Percentiles rank a stretch among this genome's conserved stretches.
These are phyloP conservation scores for Beauveria australis DNA, from an alignment of 2,329 filamentous ascomycete genomes.

Conservation along the genomic window DNA sequence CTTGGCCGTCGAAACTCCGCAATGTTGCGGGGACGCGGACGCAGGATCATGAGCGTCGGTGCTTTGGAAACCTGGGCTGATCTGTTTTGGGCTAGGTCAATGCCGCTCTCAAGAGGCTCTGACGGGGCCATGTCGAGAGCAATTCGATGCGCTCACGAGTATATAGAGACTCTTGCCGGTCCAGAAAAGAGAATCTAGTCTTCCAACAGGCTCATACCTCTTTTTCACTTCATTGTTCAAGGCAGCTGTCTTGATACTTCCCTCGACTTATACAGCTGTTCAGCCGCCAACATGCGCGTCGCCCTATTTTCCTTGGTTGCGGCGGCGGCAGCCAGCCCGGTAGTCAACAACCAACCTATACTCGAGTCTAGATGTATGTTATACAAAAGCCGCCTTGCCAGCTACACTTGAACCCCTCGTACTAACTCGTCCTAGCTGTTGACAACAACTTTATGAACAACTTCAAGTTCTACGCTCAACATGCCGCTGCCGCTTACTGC, in stretches of 20 bases:
- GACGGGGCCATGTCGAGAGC: background rate
- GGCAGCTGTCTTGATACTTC: background rate
- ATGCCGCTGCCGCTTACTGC: conserved; percentile 45
- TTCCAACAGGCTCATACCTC: background rate
- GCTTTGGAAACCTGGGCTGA: background rate
- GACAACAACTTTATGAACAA: conserved; percentile 26
- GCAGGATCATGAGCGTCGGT: background rate
- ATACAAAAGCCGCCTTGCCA: too few species aligned
- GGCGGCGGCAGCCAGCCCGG: conserved; percentile 20
- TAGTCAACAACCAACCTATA: conserved; percentile 17
- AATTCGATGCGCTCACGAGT: background rate
- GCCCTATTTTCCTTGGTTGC: conserved; percentile 20
- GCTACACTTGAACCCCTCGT: background rate
- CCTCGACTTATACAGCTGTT: background rate
- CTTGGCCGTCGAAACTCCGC: background rate
- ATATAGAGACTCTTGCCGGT: background rate
- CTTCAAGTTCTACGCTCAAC: conserved; percentile 43
- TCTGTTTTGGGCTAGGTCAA: background rate
- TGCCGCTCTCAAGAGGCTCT: background rate
- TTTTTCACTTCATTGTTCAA: background rate
- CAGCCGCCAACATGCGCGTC: conserved; percentile 16
- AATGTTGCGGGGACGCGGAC: background rate
- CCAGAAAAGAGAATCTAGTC: background rate
- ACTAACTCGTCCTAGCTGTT: conserved; percentile 15
- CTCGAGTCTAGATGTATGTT: conserved; percentile 28